Evolutionary conservation across 2,329 filamentous ascomycete genomes (phyloP).

Genomic region (Pestalotiopsis sp.): DNA sequence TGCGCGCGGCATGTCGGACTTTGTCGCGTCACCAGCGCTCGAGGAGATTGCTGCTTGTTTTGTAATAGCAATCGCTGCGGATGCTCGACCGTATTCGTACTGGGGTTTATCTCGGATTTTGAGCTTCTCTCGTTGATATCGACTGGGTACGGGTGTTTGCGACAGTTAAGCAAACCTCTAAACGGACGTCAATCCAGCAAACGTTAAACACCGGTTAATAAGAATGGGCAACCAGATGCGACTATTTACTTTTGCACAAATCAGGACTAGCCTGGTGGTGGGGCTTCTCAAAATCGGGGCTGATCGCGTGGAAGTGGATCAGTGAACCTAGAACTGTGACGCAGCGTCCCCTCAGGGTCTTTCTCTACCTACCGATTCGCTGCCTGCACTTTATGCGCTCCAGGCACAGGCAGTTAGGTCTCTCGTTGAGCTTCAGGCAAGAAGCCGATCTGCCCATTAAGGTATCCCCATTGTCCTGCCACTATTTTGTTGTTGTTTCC

Average conservation of each 20-base stretch:
- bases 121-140: background rate
- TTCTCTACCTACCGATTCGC: background rate
- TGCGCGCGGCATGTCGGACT: constrained; percentile 2
- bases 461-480: background rate
- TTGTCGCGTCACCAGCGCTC: background rate
- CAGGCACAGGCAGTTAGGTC: no score
- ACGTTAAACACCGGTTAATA: no score
- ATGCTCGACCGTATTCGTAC: no score
- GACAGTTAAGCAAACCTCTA: background rate
- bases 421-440: background rate
- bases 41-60: background rate
- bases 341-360: background rate
- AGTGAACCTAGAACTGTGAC: background rate
- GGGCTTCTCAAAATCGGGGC: background rate
- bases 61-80: background rate
- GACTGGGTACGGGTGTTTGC: background rate
- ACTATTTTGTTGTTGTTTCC: background rate
- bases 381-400: no score
- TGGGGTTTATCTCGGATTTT: background rate
- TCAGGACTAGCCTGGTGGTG: constrained; percentile 23
- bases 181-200: background rate
- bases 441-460: background rate
- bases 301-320: background rate
- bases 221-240: background rate
- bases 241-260: constrained; percentile 44